Evolutionary conservation across 2,329 filamentous ascomycete genomes (phyloP).

Genomic region (Phyllosticta paracitricarpa): DNA sequence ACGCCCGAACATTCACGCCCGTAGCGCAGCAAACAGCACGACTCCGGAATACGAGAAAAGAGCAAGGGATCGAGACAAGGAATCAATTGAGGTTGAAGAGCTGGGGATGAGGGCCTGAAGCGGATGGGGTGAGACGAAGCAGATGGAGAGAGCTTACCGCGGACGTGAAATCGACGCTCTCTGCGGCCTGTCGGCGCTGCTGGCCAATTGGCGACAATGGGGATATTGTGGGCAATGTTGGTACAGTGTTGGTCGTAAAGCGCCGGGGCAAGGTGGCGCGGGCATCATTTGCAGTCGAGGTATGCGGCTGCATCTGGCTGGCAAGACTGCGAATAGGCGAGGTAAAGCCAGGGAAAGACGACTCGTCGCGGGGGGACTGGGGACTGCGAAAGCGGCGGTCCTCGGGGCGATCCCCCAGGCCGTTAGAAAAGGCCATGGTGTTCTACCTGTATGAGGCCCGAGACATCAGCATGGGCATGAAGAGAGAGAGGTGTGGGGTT

Average conservation of each 20-base stretch:
- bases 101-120: background rate
- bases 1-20: background rate
- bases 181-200: conserved; percentile 43
- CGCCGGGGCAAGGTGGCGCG: conserved; percentile 74
- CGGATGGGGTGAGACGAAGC: background rate
- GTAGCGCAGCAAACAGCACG: background rate
- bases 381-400: conserved; percentile 70
- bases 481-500: too few species aligned
- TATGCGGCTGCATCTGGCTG: conserved; percentile 48
- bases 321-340: conserved; percentile 59
- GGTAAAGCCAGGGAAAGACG: conserved; percentile 60
- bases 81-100: background rate
- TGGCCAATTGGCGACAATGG: conserved; percentile 51
- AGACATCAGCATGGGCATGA: conserved; percentile 1
- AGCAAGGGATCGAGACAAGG: background rate
- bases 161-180: conserved; percentile 44
- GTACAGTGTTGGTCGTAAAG: conserved; percentile 84
- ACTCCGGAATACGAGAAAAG: background rate
- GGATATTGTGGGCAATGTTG: conserved; percentile 63
- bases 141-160: conserved; percentile 35
- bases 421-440: conserved; percentile 54
- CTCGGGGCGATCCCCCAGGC: conserved; percentile 59
- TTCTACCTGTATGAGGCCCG: conserved; percentile 4
- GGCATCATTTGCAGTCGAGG: conserved; percentile 52
- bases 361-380: conserved; percentile 66